A percentile compares a stretch with the other conserved stretches of the same genome.
These are phyloP conservation scores for Erodium maritimum DNA, from an alignment of 345 rosid genomes.

Conservation along the genomic window DNA sequence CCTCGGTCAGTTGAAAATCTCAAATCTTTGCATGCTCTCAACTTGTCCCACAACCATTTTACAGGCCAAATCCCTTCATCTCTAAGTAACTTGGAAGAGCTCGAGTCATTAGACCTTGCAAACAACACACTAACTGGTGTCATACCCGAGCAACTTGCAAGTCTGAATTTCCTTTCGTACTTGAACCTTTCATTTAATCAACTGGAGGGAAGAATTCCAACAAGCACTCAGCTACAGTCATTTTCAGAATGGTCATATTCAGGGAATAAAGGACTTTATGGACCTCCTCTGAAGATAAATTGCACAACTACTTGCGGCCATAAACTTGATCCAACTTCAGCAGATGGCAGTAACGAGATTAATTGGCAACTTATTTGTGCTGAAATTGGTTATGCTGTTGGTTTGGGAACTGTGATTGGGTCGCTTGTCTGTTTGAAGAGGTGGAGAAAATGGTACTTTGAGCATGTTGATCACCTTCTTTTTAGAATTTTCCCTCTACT, in stretches of 20 bases:
- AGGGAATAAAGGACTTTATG: slow-evolving; percentile 27
- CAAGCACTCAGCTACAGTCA: slow-evolving; percentile 16
- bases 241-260: slow-evolving; percentile 13
- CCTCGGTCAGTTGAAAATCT: slow-evolving; percentile 17
- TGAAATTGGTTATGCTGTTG: slow-evolving; percentile 29
- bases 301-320: not conserved
- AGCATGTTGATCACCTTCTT: slow-evolving; percentile 23
- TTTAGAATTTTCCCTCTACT: slow-evolving; percentile 20
- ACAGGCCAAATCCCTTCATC: slow-evolving; percentile 17
- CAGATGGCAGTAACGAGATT: not conserved
- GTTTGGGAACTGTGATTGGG: slow-evolving; percentile 26
- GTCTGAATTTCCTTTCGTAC: slow-evolving; percentile 17
- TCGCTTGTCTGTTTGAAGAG: slow-evolving; percentile 18
- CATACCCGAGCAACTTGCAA: slow-evolving; percentile 20
- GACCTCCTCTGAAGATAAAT: slow-evolving; percentile 10
- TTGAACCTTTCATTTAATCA: slow-evolving; percentile 32
- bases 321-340: not conserved
- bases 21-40: slow-evolving; percentile 9
- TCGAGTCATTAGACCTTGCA: slow-evolving; percentile 19
- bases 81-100: slow-evolving; percentile 19
- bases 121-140: slow-evolving; percentile 19
- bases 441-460: slow-evolving; percentile 14
- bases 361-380: slow-evolving; percentile 32
- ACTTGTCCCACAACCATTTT: slow-evolving; percentile 19
- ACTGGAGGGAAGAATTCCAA: slow-evolving; percentile 22